These are phyloP conservation scores for Aspergillus sp. DNA, from an alignment of 2,329 filamentous ascomycete genomes.

Conservation along the genomic window DNA sequence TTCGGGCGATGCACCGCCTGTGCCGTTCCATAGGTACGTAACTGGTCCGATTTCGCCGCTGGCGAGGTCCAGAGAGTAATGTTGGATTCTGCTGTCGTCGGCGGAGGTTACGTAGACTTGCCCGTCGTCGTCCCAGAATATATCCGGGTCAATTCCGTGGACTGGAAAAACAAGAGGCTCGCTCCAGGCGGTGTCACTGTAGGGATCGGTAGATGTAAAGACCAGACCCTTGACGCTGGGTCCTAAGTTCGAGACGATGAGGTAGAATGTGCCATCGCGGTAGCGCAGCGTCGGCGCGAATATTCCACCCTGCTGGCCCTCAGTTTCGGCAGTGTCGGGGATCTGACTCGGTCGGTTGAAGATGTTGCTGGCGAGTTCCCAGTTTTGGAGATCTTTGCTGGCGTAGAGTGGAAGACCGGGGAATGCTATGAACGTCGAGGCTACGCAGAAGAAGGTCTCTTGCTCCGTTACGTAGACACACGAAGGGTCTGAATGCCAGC, in stretches of 20 bases:
- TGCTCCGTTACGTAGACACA: slow-evolving; percentile 41
- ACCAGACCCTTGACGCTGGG: slow-evolving; percentile 15
- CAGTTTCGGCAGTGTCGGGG: slow-evolving; percentile 29
- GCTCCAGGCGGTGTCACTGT: slow-evolving; percentile 14
- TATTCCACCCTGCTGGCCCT: slow-evolving; percentile 33
- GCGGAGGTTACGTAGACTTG: slow-evolving; percentile 13
- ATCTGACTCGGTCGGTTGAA: slow-evolving; percentile 34
- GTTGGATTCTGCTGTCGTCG: slow-evolving; percentile 8
- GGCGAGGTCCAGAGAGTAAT: slow-evolving; percentile 29
- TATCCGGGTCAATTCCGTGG: slow-evolving; percentile 19
- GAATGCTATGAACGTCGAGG: slow-evolving; percentile 47
- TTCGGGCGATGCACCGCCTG: slow-evolving; percentile 40
- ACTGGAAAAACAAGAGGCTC: slow-evolving; percentile 13
- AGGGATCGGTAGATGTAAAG: slow-evolving; percentile 18
- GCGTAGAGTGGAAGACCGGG: slow-evolving; percentile 49
- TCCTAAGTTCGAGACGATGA: slow-evolving; percentile 30
- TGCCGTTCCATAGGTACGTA: slow-evolving; percentile 47
- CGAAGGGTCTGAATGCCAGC: slow-evolving; percentile 49
- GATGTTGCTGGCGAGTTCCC: slow-evolving; percentile 21
- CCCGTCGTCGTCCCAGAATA: slow-evolving; percentile 23
- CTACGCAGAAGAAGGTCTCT: slow-evolving; percentile 47
- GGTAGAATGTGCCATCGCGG: slow-evolving; percentile 42
- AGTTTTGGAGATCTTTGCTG: slow-evolving; percentile 39
- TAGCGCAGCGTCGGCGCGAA: slow-evolving; percentile 44
- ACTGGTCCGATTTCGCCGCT: slow-evolving; percentile 15